Conservation (phyloP, 2,329 filamentous ascomycete genomes). For the Colletotrichum tropicicola region DNA sequence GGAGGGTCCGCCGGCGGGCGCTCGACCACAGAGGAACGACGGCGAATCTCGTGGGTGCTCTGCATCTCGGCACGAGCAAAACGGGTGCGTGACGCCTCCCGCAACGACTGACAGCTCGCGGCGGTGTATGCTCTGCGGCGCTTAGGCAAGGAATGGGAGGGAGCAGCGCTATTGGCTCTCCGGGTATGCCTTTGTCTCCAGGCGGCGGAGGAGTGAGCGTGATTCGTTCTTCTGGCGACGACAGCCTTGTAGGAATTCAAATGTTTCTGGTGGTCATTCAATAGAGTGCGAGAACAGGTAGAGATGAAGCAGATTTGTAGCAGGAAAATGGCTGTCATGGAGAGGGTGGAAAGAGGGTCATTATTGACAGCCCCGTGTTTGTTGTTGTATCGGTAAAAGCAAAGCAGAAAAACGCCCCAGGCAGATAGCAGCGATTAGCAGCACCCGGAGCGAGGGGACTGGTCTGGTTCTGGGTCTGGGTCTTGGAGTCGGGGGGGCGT, state of each 20-base stretch:
- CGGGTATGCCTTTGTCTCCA: conserved; percentile 47
- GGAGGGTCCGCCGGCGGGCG: conserved; percentile 39
- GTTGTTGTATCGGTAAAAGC: conserved; percentile 15
- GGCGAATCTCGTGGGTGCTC: conserved; percentile 46
- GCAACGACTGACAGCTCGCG: conserved; percentile 40
- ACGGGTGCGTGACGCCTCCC: conserved; percentile 36
- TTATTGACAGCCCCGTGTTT: conserved; percentile 30
- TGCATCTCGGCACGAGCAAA: conserved; percentile 35
- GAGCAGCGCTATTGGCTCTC: conserved; percentile 44
- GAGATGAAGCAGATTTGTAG: conserved; percentile 57
- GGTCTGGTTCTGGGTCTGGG: conserved; percentile 4
- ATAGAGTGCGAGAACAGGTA: conserved; percentile 54
- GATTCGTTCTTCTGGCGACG: conserved; percentile 51
- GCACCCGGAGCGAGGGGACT: conserved; percentile 13
- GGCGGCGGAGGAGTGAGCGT: conserved; percentile 44
- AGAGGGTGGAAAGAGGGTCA: conserved; percentile 35
- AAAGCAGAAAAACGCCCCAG: conserved; percentile 12
- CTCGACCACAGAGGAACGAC: conserved; percentile 50
- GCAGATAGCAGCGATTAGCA: conserved; percentile 25
- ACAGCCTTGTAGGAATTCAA: conserved; percentile 52
- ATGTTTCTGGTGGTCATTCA: conserved; percentile 52
- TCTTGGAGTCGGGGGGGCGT: background rate
- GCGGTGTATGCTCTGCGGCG: conserved; percentile 40
- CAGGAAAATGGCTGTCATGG: conserved; percentile 58
- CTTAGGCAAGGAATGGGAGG: conserved; percentile 47